Base-by-base conservation (phyloP, 1,284 basidiomycete species). In the Ganoderma lucidum region DNA sequence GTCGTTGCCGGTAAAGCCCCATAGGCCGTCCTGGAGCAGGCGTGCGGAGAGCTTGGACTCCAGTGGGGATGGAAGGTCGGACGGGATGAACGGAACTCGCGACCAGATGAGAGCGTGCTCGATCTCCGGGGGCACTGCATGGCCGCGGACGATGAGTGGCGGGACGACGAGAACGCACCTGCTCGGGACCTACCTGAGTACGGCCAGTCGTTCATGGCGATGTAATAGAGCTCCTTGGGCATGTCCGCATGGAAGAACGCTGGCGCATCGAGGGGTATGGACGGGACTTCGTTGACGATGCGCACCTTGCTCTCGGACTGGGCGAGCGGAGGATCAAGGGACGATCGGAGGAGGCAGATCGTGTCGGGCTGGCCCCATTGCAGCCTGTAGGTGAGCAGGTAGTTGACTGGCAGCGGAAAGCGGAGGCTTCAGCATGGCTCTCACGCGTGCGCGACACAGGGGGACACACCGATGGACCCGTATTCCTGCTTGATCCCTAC, bases 171-270 rank as follows among this genome's bases (percentile, higher is more conserved):
- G 23, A 30, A 28, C 17, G 59, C 39, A 61, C 32, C 32, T 59
- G 56, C 32, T n/a, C 4, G 53, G 61, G n/a, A 56, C 81, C 45
- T 74, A 92, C 92, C 88, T 35, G 92, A 93, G 78, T 95, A 95
- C 0, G 93, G 93, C 93, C 93, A 95, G 76, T 94, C 93, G 75
- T 95, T 95, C 76, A 84, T 89, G 64, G 92, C 91, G 71, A 95
- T 89, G 75, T 89, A 92, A 72, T 93, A 83, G 64, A 88, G 82
- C 48, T 87, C 81, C 6, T 83, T 74, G 0, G 90, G 86, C 14
- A 87, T 88, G 72, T 90, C 84, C 6, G 86, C 86, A 41, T 84
- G 89, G 78, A 95, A 94, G 78, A 92, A 92, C 23, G 81, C 76
- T 23, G 87, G 84, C 44, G 81, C 73, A 39, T 78, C 71, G 37